Evolutionary conservation across 2,329 filamentous ascomycete species (phyloP).

Genomic region (Phaeosphaeria sp.): DNA sequence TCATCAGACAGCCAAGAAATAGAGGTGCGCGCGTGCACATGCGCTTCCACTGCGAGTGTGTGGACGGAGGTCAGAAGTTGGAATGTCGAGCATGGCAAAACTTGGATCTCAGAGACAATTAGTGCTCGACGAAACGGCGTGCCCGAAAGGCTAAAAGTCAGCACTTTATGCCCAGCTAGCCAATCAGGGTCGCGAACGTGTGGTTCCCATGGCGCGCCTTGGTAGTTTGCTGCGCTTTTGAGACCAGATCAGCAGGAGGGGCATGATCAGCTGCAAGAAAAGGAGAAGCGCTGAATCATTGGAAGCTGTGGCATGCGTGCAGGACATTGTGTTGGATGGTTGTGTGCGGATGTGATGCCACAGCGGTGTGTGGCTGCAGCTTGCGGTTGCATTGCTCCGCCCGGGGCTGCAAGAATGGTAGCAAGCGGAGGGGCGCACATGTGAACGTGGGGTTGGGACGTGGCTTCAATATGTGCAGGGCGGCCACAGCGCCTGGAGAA

Average conservation of each 20-base stretch:
- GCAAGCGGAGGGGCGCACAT: neutral
- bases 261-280: neutral
- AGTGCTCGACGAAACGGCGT: constrained; percentile 3
- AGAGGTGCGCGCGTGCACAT: neutral
- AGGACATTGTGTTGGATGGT: neutral
- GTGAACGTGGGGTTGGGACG: constrained; percentile 5
- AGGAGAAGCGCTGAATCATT: neutral
- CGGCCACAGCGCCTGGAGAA: neutral
- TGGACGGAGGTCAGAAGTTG: neutral
- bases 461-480: constrained; percentile 8
- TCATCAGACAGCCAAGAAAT: neutral
- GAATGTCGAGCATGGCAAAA: neutral
- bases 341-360: neutral
- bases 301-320: constrained; percentile 4
- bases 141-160: constrained; percentile 4
- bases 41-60: neutral
- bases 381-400: neutral
- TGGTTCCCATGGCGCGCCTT: neutral
- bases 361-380: neutral
- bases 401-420: neutral
- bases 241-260: neutral
- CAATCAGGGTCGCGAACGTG: constrained; percentile 7
- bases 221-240: neutral
- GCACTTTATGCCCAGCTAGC: constrained; percentile 3
- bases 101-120: neutral